Conservation (phyloP, 257 asterid genomes). For the Jasminum sambac region DNA sequence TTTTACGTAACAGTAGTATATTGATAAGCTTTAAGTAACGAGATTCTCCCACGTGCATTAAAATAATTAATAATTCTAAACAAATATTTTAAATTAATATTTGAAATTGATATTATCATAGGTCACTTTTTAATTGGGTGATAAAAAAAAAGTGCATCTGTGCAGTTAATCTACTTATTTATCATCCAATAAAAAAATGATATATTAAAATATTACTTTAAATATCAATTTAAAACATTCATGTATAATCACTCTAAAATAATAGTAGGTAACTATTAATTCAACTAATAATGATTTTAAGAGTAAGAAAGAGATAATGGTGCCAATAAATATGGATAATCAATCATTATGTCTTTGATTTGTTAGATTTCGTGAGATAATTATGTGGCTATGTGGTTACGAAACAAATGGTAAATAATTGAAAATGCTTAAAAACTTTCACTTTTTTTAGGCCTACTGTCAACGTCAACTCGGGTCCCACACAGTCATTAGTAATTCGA, state of each 20-base stretch:
- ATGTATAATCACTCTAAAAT: too few species aligned
- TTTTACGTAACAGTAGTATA: too few species aligned
- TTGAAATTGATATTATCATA: too few species aligned
- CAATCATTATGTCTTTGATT: slow-evolving; percentile 28
- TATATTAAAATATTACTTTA: too few species aligned
- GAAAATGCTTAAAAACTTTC: not conserved
- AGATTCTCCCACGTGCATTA: not conserved
- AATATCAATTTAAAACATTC: too few species aligned
- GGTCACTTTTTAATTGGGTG: too few species aligned
- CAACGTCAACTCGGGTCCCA: not conserved
- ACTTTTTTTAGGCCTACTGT: not conserved
- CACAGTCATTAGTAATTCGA: not conserved
- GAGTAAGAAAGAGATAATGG: slow-evolving; percentile 30
- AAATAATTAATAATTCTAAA: not conserved
- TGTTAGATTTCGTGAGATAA: slow-evolving; percentile 10
- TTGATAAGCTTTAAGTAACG: not conserved
- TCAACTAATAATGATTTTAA: slow-evolving; percentile 11
- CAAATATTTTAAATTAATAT: too few species aligned
- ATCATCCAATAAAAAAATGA: too few species aligned
- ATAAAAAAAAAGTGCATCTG: too few species aligned
- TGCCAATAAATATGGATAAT: slow-evolving; percentile 24
- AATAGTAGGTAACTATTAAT: slow-evolving; percentile 2
- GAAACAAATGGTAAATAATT: not conserved
- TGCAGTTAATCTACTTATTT: too few species aligned
- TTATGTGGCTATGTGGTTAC: not conserved